Base-by-base conservation (phyloP, 345 rosid species). In the Carallia pectinifolia region DNA sequence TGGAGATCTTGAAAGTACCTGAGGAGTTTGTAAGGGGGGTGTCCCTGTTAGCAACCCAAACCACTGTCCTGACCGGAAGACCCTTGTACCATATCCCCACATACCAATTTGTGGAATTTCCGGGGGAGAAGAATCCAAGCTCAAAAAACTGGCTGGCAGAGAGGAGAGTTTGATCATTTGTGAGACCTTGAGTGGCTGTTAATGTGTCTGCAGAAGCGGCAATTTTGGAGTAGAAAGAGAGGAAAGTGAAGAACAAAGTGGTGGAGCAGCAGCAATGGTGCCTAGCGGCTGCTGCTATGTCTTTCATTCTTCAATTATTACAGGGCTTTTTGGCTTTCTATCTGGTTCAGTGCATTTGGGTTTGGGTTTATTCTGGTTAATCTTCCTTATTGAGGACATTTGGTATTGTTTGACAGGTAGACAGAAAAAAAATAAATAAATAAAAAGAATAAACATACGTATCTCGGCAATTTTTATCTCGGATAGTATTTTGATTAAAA, bases 31-130 rank as follows among this genome's bases (percentile, higher is more conserved):
- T 4, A 61, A 94, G 79, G 27, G 97, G 97, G 39, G 17, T 16
- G 78, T 88, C 93, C 70, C 98, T 83, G 80, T 94, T 91, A 6
- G 98, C 97, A 17, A 94, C 91, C 97, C 97, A 94, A 0, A 86
- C 97, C n/a, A 83, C 85, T 2, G 96, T 85, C 80, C 65, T 81
- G 5, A 17, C 17, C 1, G 84, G 66, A 67, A 91, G 75, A 40
- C 71, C 72, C 78, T 87, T 94, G 85, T 87, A 90, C 96, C 98
- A 91, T 0, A 91, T 80, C 10, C 97, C 98, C 0, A 94, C 67
- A 62, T 88, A 94, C 87, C 89, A 88, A 31, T 65, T 79, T n/a
- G 27, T 75, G 3, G 98, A 74, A 56, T 38, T 30, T 16, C 55
- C 73, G 0, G 77, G 82, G 12, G 77, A 52, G 78, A 94, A 94